Evolutionary conservation across 352 stramenopile genomes (phyloP).

Genomic region (Thalassiosira livingstoniorum): DNA sequence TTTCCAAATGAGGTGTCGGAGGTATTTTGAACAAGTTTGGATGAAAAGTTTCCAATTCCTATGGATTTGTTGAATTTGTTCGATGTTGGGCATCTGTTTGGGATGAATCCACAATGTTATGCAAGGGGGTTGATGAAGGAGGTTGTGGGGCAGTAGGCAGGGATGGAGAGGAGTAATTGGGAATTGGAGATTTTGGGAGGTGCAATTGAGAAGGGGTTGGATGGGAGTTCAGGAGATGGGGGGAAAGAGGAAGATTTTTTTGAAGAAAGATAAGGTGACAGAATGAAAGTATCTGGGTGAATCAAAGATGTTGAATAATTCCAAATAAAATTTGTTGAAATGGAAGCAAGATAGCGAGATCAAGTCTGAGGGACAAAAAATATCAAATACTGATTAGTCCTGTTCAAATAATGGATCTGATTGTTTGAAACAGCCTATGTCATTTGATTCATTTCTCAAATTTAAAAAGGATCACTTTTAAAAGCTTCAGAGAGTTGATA

Average conservation of each 20-base stretch:
- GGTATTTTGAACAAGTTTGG: constrained; percentile 59
- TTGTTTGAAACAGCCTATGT: too few relatives aligned
- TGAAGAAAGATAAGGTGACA: neutral
- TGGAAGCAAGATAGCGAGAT: constrained; percentile 7
- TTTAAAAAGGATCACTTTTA: too few relatives aligned
- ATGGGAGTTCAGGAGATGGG: neutral
- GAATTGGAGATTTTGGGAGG: constrained; percentile 70
- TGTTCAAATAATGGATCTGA: too few relatives aligned
- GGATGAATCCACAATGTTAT: constrained; percentile 82
- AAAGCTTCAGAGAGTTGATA: too few relatives aligned
- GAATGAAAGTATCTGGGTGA: neutral
- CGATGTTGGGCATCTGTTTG: constrained; percentile 64
- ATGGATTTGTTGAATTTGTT: constrained; percentile 83
- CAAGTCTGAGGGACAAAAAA: too few relatives aligned
- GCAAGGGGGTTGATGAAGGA: constrained; percentile 73
- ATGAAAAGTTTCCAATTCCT: constrained; percentile 70
- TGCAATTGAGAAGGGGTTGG: constrained; percentile 66
- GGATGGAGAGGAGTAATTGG: constrained; percentile 74
- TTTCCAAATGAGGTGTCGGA: constrained; percentile 37
- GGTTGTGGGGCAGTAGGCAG: constrained; percentile 70
- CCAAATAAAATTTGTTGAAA: neutral
- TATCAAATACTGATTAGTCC: too few relatives aligned
- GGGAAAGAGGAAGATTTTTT: too few relatives aligned
- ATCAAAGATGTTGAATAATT: neutral
- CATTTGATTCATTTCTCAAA: too few relatives aligned